Conservation (phyloP, 176 grass and related monocot genomes). For the Pontederia crassipes region DNA sequence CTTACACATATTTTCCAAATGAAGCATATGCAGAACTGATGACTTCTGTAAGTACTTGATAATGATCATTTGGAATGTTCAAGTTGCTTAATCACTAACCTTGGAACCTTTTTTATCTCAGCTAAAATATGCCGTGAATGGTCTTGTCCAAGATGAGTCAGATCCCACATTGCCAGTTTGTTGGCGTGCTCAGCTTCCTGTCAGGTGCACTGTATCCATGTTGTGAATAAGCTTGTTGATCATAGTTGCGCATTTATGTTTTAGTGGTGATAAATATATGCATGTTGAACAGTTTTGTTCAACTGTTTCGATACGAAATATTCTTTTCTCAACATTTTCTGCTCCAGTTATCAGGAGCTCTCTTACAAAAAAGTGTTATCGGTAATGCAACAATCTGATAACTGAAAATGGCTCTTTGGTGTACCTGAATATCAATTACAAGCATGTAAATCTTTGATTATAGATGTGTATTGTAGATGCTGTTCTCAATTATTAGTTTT, state of each 20-base stretch:
- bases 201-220: slow-evolving; percentile 45
- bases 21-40: slow-evolving; percentile 69
- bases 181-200: slow-evolving; percentile 60
- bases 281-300: too few species aligned
- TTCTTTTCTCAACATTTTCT: too few species aligned
- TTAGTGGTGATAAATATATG: neutral
- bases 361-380: too few species aligned
- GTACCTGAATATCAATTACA: too few species aligned
- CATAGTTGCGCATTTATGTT: neutral
- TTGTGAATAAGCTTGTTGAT: neutral
- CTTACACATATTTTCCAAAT: slow-evolving; percentile 87
- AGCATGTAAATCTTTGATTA: too few species aligned
- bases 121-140: slow-evolving; percentile 33
- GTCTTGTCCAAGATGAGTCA: slow-evolving; percentile 59
- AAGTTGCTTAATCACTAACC: slow-evolving; percentile 6
- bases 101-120: slow-evolving; percentile 21
- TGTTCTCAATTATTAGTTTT: neutral
- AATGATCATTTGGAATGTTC: neutral
- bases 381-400: too few species aligned
- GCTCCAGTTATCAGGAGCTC: too few species aligned
- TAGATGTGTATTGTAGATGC: neutral
- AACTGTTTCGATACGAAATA: too few species aligned
- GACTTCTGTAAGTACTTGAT: slow-evolving; percentile 43
- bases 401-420: too few species aligned
- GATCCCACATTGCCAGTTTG: slow-evolving; percentile 74